Base-by-base conservation (phyloP, 2,329 filamentous ascomycete species). In the Colletotrichum sublineola region DNA sequence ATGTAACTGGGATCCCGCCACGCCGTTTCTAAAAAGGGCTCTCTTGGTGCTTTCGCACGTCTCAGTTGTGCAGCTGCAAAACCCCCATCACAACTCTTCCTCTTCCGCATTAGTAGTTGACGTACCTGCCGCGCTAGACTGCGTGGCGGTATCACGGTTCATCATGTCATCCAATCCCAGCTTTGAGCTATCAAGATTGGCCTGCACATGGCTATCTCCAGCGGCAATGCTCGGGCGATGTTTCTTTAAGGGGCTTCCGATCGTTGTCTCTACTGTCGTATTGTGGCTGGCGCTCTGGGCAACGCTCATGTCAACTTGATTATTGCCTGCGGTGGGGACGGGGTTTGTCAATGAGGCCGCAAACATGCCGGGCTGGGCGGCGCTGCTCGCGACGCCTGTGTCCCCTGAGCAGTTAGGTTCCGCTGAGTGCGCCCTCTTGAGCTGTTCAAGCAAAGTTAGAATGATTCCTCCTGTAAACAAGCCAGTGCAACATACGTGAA, bases 341-440 rank as follows among this genome's bases (percentile, higher is more conserved):
- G 60, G 38, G n/a, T 31, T n/a, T 12, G n/a, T 42, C 38, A 40
- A 33, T 20, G 63, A 53, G 15, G 52, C 50, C 18, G 57, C 62
- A 44, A 64, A 48, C 36, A 62, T 31, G 29, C 50, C 29, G 11
- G 65, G 46, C 33, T 48, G 36, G 24, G 48, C 56, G 14, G 36
- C 9, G 20, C 36, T 71, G 29, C 18, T 31, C 29, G 55, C 38
- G 31, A 15, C 38, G 15, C 36, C 44, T 31, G 50, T n/a, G 36
- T 53, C 33, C 7, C 20, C 63, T 36, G 73, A 77, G 77, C 85
- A 86, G 29, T 92, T 85, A 14, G 90, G 91, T 63, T 95, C 93
- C 50, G 88, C 89, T 12, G 93, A 95, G 80, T 94, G 93, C 75
- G 93, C 92, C 75, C 93, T 89, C 86, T 96, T 96, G 74, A 96